Percentiles rank a stretch among this genome's conserved stretches.
Conservation (phyloP, 2,329 filamentous ascomycete species). For the Ceratocystis ficicola region DNA sequence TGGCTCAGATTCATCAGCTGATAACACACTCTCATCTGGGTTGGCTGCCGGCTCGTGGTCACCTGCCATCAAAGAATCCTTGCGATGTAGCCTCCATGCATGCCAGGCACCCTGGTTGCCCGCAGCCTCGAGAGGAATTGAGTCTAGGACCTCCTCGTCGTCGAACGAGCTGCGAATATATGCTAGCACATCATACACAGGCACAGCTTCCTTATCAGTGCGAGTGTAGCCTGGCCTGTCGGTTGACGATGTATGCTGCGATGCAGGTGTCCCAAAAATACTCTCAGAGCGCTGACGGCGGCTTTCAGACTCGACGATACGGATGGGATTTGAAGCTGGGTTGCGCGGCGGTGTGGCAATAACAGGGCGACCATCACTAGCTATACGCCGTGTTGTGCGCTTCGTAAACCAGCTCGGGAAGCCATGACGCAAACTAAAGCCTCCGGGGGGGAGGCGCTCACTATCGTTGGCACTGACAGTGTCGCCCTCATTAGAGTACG, state of each 20-base stretch:
- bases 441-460: constrained; percentile 72
- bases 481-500: constrained; percentile 63
- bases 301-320: constrained; percentile 12
- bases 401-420: constrained; percentile 84
- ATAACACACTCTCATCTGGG: constrained; percentile 14
- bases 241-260: constrained; percentile 21
- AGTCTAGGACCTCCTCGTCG: constrained; percentile 63
- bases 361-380: constrained; percentile 25
- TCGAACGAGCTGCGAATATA: constrained; percentile 79
- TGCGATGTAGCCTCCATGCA: constrained; percentile 69
- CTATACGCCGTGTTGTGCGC: constrained; percentile 36
- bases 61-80: constrained; percentile 34
- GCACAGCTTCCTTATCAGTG: constrained; percentile 35
- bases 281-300: constrained; percentile 9
- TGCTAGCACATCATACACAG: constrained; percentile 56
- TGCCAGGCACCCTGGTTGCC: constrained; percentile 90
- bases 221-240: constrained; percentile 33
- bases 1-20: constrained; percentile 19
- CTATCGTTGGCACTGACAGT: constrained; percentile 75
- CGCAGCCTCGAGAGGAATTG: constrained; percentile 65
- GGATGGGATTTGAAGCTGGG: background rate
- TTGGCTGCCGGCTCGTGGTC: constrained; percentile 22
- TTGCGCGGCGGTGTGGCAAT: constrained; percentile 21
- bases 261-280: constrained; percentile 20
- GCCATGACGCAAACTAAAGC: constrained; percentile 79